A percentile compares a stretch with the other conserved stretches of the same genome.
phyloP scores from a whole-genome alignment of 257 asterid species.

The Jasminum sambac region DNA sequence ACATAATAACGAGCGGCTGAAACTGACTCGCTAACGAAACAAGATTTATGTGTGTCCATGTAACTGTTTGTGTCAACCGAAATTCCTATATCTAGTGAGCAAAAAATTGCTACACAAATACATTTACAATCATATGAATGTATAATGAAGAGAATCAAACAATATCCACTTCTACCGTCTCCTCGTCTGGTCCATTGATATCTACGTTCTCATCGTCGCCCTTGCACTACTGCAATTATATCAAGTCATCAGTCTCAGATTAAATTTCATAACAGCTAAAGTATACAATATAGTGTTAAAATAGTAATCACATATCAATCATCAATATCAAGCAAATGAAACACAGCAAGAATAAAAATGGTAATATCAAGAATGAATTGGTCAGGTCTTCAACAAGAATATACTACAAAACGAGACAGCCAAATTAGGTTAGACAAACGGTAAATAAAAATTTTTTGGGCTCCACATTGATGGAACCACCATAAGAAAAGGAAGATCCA shows the following conservation, averaged over 20 bases:
- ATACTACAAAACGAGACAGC: not conserved
- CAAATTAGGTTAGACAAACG: no score
- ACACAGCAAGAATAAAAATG: not conserved
- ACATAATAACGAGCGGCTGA: not conserved
- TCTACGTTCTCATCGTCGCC: conserved; percentile 53
- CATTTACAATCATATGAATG: not conserved
- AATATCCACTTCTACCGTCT: conserved; percentile 64
- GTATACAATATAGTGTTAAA: not conserved
- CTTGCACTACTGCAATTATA: conserved; percentile 67
- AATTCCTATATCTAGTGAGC: conserved; percentile 10
- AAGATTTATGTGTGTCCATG: not conserved
- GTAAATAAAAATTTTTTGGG: not conserved
- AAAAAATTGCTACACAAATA: conserved; percentile 18
- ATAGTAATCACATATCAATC: not conserved
- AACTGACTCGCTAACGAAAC: not conserved
- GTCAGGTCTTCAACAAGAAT: not conserved
- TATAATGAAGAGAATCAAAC: conserved; percentile 49
- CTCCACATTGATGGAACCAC: not conserved
- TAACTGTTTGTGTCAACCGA: not conserved
- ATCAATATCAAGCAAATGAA: not conserved
- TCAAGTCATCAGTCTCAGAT: conserved; percentile 25
- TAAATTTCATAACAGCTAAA: conserved; percentile 1
- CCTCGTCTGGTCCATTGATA: conserved; percentile 59
- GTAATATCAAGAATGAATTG: not conserved
- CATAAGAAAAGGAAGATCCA: conserved; percentile 31